Evolutionary conservation across 345 rosid genomes (phyloP), one percentile per base, ranked within the genome.

Genomic region (Acer saccharum): DNA sequence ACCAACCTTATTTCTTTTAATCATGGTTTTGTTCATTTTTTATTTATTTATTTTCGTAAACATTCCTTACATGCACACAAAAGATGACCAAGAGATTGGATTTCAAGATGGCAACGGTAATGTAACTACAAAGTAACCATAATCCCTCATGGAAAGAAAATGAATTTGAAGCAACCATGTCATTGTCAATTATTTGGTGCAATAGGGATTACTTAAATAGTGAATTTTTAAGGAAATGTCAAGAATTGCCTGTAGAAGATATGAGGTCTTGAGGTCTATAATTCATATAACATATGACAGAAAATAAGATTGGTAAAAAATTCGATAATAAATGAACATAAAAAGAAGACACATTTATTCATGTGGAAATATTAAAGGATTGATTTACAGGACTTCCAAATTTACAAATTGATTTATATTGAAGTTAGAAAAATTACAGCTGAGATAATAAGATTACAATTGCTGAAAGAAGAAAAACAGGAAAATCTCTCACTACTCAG

Each of bases 401-500:
- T 77, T 39, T 68, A 65, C 66, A 50, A 67, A 68, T 16, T 63
- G 63, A 52, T 68, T 68, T 27, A 10, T 11, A 52, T 32, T 32
- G 60, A 5, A 52, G 20, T 29, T 68, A 32, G 41, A 6, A 50
- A 39, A 62, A 46, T 62, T 43, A 69, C 46, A 61, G 63, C 29
- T 17, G 67, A 69, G 39, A 21, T 32, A 60, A 3, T 18, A 20
- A 25, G 4, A 61, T 44, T 6, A 58, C 23, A 77, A 75, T 23
- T 35, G n/a, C 64, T 6, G 43, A 13, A 13, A 35, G 17, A 71
- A 3, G 64, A 55, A 25, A 16, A 44, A 1, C 8, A 3, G 1
- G 5, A 69, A 69, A 35, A n/a, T 29, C n/a, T 46, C 61, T 17
- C 57, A 68, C 29, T 25, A 58, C 7, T 57, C 60, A 23, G 68